Percentiles rank a stretch among this genome's conserved stretches.
These are phyloP conservation scores for Aspergillus coremiiformis DNA, from an alignment of 495 filamentous ascomycete species.

Conservation along the genomic window DNA sequence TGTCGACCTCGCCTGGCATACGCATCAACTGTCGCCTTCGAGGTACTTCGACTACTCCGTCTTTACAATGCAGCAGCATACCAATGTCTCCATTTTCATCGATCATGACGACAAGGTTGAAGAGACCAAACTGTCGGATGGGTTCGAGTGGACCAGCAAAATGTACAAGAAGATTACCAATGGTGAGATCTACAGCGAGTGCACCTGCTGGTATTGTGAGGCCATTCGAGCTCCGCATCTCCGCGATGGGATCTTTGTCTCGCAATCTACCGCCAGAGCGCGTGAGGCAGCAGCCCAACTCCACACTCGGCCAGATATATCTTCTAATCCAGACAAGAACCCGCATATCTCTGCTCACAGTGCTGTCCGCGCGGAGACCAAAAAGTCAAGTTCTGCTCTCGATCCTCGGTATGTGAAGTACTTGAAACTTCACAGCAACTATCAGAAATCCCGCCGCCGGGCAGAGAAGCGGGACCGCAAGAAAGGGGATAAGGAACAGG, in stretches of 20 bases:
- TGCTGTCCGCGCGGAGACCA: slow-evolving; percentile 28
- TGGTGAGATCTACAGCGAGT: slow-evolving; percentile 66
- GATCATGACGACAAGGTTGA: slow-evolving; percentile 85
- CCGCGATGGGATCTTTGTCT: slow-evolving; percentile 38
- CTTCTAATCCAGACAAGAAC: slow-evolving; percentile 49
- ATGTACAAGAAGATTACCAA: slow-evolving; percentile 53
- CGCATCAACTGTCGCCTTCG: slow-evolving; percentile 54
- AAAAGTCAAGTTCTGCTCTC: slow-evolving; percentile 2
- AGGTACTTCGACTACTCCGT: slow-evolving; percentile 54
- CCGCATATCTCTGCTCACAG: slow-evolving; percentile 72
- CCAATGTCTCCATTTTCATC: slow-evolving; percentile 41
- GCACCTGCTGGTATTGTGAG: slow-evolving; percentile 91
- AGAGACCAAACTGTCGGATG: slow-evolving; percentile 49
- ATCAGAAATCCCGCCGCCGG: slow-evolving; percentile 54
- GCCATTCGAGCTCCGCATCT: slow-evolving; percentile 54
- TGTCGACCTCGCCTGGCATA: slow-evolving; percentile 79
- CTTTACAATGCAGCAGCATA: slow-evolving; percentile 3
- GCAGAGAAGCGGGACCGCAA: slow-evolving; percentile 52
- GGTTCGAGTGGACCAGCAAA: slow-evolving; percentile 70
- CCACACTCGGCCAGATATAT: slow-evolving; percentile 47
- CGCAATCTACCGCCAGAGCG: slow-evolving; percentile 25
- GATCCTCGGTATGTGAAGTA: slow-evolving; percentile 17
- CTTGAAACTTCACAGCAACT: slow-evolving; percentile 49
- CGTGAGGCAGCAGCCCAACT: slow-evolving; percentile 39
- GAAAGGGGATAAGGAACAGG: slow-evolving; percentile 30